Evolutionary conservation across 225 moss, liverwort and hornwort species (phyloP).

Genomic region (Bryum argenteum): DNA sequence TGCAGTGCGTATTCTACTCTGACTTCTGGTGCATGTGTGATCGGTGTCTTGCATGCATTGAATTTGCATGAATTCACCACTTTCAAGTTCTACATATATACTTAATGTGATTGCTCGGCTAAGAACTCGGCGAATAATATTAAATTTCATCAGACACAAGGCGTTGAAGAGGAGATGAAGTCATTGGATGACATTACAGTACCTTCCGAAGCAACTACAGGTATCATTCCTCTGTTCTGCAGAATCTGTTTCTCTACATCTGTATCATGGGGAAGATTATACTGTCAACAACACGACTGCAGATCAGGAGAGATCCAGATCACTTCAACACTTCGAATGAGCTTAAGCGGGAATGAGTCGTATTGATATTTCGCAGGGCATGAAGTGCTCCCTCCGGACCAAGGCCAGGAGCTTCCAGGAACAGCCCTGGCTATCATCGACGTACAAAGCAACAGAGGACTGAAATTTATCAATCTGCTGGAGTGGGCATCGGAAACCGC

Average conservation of each 20-base stretch:
- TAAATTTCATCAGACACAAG: slow-evolving; percentile 41
- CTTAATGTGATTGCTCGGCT: too few relatives aligned
- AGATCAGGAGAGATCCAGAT: background rate
- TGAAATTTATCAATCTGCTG: too few relatives aligned
- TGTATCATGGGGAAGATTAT: background rate
- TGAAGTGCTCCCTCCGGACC: slow-evolving; percentile 20
- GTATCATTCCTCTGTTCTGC: slow-evolving; percentile 21
- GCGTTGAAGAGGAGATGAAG: slow-evolving; percentile 37
- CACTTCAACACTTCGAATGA: background rate
- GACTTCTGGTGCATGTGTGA: too few relatives aligned
- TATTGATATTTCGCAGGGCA: slow-evolving; percentile 17
- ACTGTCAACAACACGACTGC: background rate
- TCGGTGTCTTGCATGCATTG: too few relatives aligned
- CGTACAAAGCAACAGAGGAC: too few relatives aligned
- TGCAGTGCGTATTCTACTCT: too few relatives aligned
- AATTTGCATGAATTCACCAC: too few relatives aligned
- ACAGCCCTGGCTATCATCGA: too few relatives aligned
- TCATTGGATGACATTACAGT: slow-evolving; percentile 28
- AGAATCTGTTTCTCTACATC: background rate
- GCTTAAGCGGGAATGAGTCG: background rate
- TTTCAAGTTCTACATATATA: too few relatives aligned
- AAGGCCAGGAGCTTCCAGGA: slow-evolving; percentile 1
- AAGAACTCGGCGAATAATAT: too few relatives aligned
- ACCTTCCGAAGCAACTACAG: slow-evolving; percentile 20
- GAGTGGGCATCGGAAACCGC: too few relatives aligned